A percentile compares a stretch with the other conserved stretches of the same genome.
These are phyloP conservation scores for Moringa oleifera DNA, from an alignment of 345 rosid genomes.

Conservation along the genomic window DNA sequence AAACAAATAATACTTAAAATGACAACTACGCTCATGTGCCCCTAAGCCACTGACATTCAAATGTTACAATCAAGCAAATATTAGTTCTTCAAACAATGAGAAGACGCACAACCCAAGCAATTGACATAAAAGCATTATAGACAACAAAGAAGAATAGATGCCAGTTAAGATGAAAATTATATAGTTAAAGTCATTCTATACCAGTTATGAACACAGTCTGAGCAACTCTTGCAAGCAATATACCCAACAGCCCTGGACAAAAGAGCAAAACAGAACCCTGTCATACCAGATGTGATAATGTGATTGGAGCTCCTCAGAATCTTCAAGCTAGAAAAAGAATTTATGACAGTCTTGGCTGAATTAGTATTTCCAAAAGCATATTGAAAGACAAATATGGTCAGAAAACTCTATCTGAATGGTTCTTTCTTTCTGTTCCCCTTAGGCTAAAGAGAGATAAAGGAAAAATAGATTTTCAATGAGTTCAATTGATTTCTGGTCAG, in stretches of 20 bases:
- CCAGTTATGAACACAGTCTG: constrained; percentile 74
- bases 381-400: not conserved
- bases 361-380: not conserved
- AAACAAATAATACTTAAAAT: too few relatives aligned
- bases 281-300: constrained; percentile 12
- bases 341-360: not conserved
- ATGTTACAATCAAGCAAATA: not conserved
- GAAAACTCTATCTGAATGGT: not conserved
- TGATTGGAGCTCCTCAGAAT: not conserved
- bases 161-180: not conserved
- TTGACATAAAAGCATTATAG: constrained; percentile 6
- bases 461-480: not conserved
- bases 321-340: not conserved
- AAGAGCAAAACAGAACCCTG: constrained; percentile 17
- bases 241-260: constrained; percentile 61
- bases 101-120: not conserved
- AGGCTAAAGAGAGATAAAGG: not conserved
- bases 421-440: not conserved
- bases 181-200: constrained; percentile 12
- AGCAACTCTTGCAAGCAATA: constrained; percentile 67
- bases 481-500: not conserved
- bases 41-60: too few relatives aligned
- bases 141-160: not conserved
- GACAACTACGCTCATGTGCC: too few relatives aligned
- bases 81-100: not conserved